Evolutionary conservation across 139 green algal genomes (phyloP).

Genomic region (Picochlorum sp.): DNA sequence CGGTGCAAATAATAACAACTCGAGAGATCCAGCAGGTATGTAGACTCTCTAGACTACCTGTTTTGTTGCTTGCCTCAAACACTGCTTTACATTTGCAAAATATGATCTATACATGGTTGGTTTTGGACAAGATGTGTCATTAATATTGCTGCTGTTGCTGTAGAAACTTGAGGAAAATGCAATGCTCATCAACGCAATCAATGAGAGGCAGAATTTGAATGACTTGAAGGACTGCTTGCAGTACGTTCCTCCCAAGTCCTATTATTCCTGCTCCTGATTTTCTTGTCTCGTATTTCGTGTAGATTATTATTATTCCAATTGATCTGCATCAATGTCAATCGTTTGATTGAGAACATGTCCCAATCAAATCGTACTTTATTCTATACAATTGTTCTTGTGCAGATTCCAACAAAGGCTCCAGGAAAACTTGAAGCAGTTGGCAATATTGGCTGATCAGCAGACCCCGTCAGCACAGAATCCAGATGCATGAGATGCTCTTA

Average conservation of each 20-base stretch:
- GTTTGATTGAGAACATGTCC: too few relatives aligned
- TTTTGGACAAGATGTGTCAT: too few relatives aligned
- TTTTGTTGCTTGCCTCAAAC: too few relatives aligned
- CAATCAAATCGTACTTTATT: too few relatives aligned
- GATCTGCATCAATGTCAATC: too few relatives aligned
- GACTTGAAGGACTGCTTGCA: constrained; percentile 5
- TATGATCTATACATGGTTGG: too few relatives aligned
- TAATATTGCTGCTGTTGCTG: background rate
- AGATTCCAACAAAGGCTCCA: constrained; percentile 7
- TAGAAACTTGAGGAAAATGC: constrained; percentile 15
- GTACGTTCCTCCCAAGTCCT: background rate
- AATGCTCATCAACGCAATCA: constrained; percentile 7
- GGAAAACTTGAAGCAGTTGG: constrained; percentile 2
- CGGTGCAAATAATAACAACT: background rate
- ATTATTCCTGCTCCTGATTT: background rate
- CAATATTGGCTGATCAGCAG: constrained; percentile 5
- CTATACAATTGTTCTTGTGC: background rate
- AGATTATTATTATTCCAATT: too few relatives aligned
- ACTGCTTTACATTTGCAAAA: too few relatives aligned
- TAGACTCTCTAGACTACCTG: too few relatives aligned
- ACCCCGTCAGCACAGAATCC: too few relatives aligned
- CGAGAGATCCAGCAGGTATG: constrained; percentile 11
- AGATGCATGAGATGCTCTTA: too few relatives aligned
- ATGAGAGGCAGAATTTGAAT: constrained; percentile 4
- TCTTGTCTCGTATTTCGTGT: too few relatives aligned